These are phyloP conservation scores for Eucommia ulmoides DNA, from an alignment of 257 asterid species.

Conservation along the genomic window DNA sequence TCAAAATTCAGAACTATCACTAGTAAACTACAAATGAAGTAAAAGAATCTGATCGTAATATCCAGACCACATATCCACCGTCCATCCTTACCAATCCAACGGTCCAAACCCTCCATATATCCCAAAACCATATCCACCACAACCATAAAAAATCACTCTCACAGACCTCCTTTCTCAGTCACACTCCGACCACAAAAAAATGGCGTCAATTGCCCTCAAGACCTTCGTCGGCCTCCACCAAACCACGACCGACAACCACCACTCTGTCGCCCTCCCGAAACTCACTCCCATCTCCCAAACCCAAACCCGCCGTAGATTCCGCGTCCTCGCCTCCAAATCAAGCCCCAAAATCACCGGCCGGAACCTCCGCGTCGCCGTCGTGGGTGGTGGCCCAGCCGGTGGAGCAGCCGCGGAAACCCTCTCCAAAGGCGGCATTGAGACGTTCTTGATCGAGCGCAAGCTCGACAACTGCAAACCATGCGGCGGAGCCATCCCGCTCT, in stretches of 20 bases:
- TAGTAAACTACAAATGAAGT: too few relatives aligned
- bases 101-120: conserved; percentile 27
- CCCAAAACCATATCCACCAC: conserved; percentile 62
- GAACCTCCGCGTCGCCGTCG: conserved; percentile 79
- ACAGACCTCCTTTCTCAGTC: conserved; percentile 7
- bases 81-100: conserved; percentile 32
- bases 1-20: too few relatives aligned
- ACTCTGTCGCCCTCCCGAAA: conserved; percentile 16
- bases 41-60: conserved; percentile 30
- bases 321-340: conserved; percentile 47
- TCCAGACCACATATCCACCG: conserved; percentile 44
- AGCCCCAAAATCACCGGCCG: conserved; percentile 82
- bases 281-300: conserved; percentile 6
- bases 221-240: conserved; percentile 88
- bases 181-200: conserved; percentile 6
- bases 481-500: conserved; percentile 90
- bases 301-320: conserved; percentile 19
- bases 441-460: conserved; percentile 73
- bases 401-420: conserved; percentile 88
- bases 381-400: conserved; percentile 95
- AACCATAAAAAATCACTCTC: conserved; percentile 7
- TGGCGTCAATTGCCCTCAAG: conserved; percentile 73
- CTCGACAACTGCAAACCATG: conserved; percentile 93
- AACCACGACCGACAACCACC: conserved; percentile 33
- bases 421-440: conserved; percentile 72